phyloP scores from a whole-genome alignment of 108 stramenopile genomes.

The Discostella pseudostelligera region DNA sequence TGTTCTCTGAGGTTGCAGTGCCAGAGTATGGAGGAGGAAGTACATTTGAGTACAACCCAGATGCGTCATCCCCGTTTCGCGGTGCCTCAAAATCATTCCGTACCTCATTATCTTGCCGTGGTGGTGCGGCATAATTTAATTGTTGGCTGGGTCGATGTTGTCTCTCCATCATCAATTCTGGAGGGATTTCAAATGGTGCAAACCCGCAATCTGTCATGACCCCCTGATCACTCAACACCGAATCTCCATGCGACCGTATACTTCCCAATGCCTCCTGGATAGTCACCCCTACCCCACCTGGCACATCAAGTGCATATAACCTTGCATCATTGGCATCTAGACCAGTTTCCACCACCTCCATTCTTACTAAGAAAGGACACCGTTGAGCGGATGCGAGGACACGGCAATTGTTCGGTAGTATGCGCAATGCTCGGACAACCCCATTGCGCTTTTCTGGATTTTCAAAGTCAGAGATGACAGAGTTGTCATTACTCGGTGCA shows the following conservation, averaged over 20 bases:
- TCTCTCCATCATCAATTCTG: slow-evolving; percentile 38
- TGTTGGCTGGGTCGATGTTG: background rate
- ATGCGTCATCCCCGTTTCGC: background rate
- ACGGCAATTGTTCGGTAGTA: slow-evolving; percentile 63
- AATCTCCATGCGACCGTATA: slow-evolving; percentile 18
- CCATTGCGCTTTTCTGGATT: slow-evolving; percentile 42
- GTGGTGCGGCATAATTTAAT: background rate
- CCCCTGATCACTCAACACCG: slow-evolving; percentile 12
- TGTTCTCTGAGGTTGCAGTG: slow-evolving; percentile 5
- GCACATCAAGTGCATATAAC: slow-evolving; percentile 54
- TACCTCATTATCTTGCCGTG: slow-evolving; percentile 9
- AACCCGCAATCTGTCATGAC: slow-evolving; percentile 12
- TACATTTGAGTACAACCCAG: background rate
- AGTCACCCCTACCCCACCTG: slow-evolving; percentile 63
- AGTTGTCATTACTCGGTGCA: background rate
- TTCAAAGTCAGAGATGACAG: slow-evolving; percentile 25
- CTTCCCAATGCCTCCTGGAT: slow-evolving; percentile 70
- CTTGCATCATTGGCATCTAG: slow-evolving; percentile 80
- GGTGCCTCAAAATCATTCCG: background rate
- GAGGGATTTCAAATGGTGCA: slow-evolving; percentile 40
- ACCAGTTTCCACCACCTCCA: slow-evolving; percentile 81
- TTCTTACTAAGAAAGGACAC: slow-evolving; percentile 78
- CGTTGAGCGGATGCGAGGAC: slow-evolving; percentile 75
- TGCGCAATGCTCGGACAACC: slow-evolving; percentile 74
- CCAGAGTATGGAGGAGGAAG: background rate